A percentile compares a stretch with the other conserved stretches of the same genome.
phyloP scores from a whole-genome alignment of 2,329 filamentous ascomycete species.

The Apiospora aurea region DNA sequence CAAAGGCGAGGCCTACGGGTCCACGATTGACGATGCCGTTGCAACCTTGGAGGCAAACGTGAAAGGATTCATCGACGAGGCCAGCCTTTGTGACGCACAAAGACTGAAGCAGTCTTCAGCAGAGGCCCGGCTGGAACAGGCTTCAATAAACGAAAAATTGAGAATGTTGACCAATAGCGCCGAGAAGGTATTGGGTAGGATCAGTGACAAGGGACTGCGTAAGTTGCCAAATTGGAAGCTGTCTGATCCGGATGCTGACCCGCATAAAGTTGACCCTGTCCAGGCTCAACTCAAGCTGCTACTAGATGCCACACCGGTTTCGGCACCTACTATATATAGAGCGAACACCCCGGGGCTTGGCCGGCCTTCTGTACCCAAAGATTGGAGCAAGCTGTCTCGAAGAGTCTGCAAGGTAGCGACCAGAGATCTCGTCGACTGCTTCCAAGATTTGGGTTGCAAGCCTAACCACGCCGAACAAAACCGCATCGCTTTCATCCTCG shows the following conservation, averaged over 20 bases:
- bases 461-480: slow-evolving; percentile 27
- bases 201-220: slow-evolving; percentile 26
- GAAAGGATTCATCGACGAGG: slow-evolving; percentile 28
- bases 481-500: slow-evolving; percentile 28
- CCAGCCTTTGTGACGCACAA: slow-evolving; percentile 28
- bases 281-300: slow-evolving; percentile 23
- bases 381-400: neutral
- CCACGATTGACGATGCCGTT: slow-evolving; percentile 26
- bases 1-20: slow-evolving; percentile 30
- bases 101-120: slow-evolving; percentile 26
- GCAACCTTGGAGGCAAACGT: slow-evolving; percentile 25
- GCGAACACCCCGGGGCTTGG: neutral
- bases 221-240: neutral
- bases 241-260: neutral
- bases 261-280: neutral
- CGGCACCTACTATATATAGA: neutral
- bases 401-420: neutral
- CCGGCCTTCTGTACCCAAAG: neutral
- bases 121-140: slow-evolving; percentile 24
- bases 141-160: slow-evolving; percentile 21
- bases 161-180: neutral
- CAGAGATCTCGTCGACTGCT: slow-evolving; percentile 26
- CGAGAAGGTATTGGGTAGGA: slow-evolving; percentile 1
- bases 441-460: slow-evolving; percentile 24
- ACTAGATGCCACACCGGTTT: neutral